phyloP scores from a whole-genome alignment of 257 asterid species.

The Voacanga thouarsii region DNA sequence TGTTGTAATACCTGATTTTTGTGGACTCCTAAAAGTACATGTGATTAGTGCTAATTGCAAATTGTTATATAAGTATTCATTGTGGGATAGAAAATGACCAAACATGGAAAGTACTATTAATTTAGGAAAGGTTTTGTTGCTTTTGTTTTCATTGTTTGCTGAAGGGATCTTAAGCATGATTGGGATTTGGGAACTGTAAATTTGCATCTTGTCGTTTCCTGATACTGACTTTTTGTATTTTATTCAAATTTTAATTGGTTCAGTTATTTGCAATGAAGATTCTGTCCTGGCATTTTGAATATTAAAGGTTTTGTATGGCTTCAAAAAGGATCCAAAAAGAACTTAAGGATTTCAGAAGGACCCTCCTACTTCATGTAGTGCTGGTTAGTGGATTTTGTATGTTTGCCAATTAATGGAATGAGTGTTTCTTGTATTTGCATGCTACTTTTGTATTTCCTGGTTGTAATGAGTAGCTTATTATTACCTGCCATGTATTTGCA shows the following conservation, averaged over 20 bases:
- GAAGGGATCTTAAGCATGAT: neutral
- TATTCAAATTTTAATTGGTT: neutral
- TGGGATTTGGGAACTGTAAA: neutral
- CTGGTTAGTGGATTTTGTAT: conserved; percentile 18
- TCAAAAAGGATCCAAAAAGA: conserved; percentile 38
- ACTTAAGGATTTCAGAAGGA: conserved; percentile 36
- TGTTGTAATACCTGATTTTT: neutral
- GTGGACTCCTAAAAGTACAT: neutral
- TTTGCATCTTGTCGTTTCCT: neutral
- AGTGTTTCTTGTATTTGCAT: neutral
- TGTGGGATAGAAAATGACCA: neutral
- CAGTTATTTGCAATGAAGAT: neutral
- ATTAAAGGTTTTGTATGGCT: conserved; percentile 20
- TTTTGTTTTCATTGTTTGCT: neutral
- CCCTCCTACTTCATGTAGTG: conserved; percentile 39
- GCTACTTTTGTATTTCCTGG: too few relatives aligned
- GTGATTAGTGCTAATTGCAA: neutral
- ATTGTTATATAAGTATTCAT: neutral
- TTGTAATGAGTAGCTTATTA: too few relatives aligned
- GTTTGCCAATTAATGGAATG: neutral
- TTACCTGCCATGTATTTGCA: too few relatives aligned
- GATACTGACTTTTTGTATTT: neutral
- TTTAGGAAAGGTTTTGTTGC: neutral
- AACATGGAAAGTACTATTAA: neutral
- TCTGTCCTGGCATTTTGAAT: conserved; percentile 5